A percentile compares a stretch with the other conserved stretches of the same genome.
phyloP scores from a whole-genome alignment of 2,329 filamentous ascomycete genomes.

The Celoporthe dispersa region DNA sequence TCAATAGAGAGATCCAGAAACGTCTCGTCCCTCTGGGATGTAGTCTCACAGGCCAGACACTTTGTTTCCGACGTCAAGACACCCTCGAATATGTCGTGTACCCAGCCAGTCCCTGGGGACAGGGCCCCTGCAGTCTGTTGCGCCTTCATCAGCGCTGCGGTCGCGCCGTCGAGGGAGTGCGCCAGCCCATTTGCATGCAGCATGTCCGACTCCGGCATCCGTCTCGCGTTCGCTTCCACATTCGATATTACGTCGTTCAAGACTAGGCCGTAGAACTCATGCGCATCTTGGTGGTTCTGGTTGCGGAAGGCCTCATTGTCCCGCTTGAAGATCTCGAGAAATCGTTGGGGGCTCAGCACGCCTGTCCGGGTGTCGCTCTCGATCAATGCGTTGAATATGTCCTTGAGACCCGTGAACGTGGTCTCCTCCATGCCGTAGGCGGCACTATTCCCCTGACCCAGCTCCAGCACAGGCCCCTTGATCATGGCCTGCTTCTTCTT shows the following conservation, averaged over 20 bases:
- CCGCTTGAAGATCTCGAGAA: slow-evolving; percentile 88
- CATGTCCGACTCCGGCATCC: slow-evolving; percentile 57
- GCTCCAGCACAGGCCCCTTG: slow-evolving; percentile 54
- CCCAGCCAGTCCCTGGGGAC: slow-evolving; percentile 78
- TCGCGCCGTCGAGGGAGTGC: slow-evolving; percentile 54
- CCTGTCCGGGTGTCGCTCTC: slow-evolving; percentile 81
- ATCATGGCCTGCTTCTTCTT: slow-evolving; percentile 94
- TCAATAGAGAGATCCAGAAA: slow-evolving; percentile 97
- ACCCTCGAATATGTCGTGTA: slow-evolving; percentile 96
- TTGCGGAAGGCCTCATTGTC: slow-evolving; percentile 98
- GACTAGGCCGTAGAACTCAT: slow-evolving; percentile 93
- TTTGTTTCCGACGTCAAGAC: slow-evolving; percentile 94
- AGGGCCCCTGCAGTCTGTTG: slow-evolving; percentile 48
- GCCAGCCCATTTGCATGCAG: slow-evolving; percentile 49
- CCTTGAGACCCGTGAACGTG: slow-evolving; percentile 91
- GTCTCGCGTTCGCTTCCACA: slow-evolving; percentile 83
- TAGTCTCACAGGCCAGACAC: slow-evolving; percentile 94
- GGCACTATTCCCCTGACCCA: slow-evolving; percentile 78
- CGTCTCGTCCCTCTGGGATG: slow-evolving; percentile 92
- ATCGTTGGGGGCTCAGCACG: slow-evolving; percentile 88
- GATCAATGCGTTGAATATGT: slow-evolving; percentile 92
- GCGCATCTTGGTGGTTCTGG: slow-evolving; percentile 97
- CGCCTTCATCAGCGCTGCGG: slow-evolving; percentile 36
- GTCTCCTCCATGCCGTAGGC: slow-evolving; percentile 94
- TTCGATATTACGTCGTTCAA: slow-evolving; percentile 96